Conservation (phyloP, 441 rosid genomes). For the Cnidoscolus chayamansa region DNA sequence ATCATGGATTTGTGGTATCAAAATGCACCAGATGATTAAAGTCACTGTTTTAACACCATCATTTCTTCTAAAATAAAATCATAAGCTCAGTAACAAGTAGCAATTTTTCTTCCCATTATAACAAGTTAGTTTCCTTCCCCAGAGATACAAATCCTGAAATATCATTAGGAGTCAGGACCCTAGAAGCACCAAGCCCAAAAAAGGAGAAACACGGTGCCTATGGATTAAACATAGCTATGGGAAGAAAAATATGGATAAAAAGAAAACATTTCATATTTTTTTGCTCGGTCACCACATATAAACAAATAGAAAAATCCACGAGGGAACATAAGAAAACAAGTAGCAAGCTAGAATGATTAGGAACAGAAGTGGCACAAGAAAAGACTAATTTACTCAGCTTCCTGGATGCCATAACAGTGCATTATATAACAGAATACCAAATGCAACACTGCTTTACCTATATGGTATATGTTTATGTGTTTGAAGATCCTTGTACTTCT, state of each 20-base stretch:
- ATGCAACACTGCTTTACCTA: slow-evolving; percentile 42
- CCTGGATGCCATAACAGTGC: neutral
- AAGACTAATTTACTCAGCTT: neutral
- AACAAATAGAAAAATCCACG: neutral
- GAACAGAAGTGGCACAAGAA: neutral
- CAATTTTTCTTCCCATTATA: neutral
- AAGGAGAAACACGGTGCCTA: neutral
- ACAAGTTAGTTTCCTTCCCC: neutral
- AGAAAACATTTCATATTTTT: neutral
- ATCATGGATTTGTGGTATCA: neutral
- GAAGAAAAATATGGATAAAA: neutral
- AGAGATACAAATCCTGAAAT: neutral
- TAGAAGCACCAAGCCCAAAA: neutral
- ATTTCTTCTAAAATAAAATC: neutral
- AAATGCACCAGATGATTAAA: neutral
- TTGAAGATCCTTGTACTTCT: slow-evolving; percentile 93
- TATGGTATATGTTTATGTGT: slow-evolving; percentile 96
- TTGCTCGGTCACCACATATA: neutral
- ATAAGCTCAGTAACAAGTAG: neutral
- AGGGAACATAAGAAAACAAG: neutral
- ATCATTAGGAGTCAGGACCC: neutral
- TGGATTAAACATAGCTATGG: neutral
- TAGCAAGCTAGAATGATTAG: neutral
- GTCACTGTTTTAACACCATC: neutral
- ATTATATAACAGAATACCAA: neutral